phyloP scores from a whole-genome alignment of 2,329 filamentous ascomycete species.

The Ceratocystiopsis minuta region DNA sequence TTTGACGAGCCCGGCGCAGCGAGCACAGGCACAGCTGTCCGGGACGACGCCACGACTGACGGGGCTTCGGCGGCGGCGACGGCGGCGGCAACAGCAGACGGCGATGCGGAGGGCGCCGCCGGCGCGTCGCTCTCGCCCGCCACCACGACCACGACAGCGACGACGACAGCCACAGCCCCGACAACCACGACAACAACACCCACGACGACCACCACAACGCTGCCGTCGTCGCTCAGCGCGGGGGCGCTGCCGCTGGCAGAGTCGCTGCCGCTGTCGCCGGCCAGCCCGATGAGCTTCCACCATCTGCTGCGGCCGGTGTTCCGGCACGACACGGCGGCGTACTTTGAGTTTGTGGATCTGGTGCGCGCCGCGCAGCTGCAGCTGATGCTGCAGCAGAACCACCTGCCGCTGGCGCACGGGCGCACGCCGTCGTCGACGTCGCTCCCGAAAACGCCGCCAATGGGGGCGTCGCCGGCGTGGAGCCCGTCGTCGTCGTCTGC shows the following conservation, averaged over 20 bases:
- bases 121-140: too few species aligned
- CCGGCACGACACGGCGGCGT: constrained; percentile 62
- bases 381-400: constrained; percentile 13
- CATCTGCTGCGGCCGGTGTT: constrained; percentile 72
- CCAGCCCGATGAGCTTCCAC: constrained; percentile 53
- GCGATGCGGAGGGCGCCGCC: not conserved
- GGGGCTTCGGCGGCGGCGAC: not conserved
- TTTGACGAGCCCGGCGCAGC: constrained; percentile 19
- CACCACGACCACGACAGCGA: not conserved
- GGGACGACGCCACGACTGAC: constrained; percentile 11
- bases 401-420: constrained; percentile 35
- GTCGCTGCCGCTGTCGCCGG: constrained; percentile 23
- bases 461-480: constrained; percentile 31
- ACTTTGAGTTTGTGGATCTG: constrained; percentile 69
- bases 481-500: not conserved
- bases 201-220: not conserved
- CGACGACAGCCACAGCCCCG: not conserved
- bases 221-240: not conserved
- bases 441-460: constrained; percentile 20
- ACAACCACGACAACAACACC: not conserved
- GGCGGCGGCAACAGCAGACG: not conserved
- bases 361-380: constrained; percentile 38
- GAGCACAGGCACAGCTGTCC: not conserved
- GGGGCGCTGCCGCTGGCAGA: not conserved
- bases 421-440: constrained; percentile 40